Evolutionary conservation across 2,329 filamentous ascomycete genomes (phyloP).

Genomic region (Geoglossum cookeanum): DNA sequence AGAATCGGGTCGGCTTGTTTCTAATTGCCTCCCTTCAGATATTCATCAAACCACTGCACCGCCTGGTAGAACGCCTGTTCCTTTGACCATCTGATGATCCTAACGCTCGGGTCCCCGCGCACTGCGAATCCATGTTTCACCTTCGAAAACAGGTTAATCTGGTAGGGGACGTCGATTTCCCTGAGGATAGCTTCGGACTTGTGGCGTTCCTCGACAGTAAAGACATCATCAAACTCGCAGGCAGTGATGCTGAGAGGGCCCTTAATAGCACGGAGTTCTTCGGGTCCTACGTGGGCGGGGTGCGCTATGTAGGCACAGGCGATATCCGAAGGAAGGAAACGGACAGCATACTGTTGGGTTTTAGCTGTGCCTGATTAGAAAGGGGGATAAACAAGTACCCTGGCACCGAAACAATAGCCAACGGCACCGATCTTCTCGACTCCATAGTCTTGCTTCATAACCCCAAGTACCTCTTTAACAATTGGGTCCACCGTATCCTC

Average conservation of each 20-base stretch:
- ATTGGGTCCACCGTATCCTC: constrained; percentile 26
- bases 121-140: constrained; percentile 60
- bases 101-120: constrained; percentile 40
- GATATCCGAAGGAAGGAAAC: background rate
- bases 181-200: constrained; percentile 43
- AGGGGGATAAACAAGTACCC: constrained; percentile 43
- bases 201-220: constrained; percentile 43
- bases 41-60: constrained; percentile 54
- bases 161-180: constrained; percentile 41
- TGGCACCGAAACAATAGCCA: constrained; percentile 61
- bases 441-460: constrained; percentile 35
- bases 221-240: constrained; percentile 42
- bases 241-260: constrained; percentile 49
- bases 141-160: constrained; percentile 57
- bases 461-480: constrained; percentile 33
- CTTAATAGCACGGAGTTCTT: constrained; percentile 45
- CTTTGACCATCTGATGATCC: constrained; percentile 47
- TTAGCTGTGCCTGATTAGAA: background rate
- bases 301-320: constrained; percentile 42
- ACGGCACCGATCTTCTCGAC: constrained; percentile 42
- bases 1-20: background rate
- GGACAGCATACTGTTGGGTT: constrained; percentile 22
- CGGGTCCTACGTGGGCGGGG: constrained; percentile 52
- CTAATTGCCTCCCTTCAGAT: constrained; percentile 23
- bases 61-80: constrained; percentile 68